Evolutionary conservation across 1,284 basidiomycete genomes (phyloP).

Genomic region (Laetiporus sulphureus): DNA sequence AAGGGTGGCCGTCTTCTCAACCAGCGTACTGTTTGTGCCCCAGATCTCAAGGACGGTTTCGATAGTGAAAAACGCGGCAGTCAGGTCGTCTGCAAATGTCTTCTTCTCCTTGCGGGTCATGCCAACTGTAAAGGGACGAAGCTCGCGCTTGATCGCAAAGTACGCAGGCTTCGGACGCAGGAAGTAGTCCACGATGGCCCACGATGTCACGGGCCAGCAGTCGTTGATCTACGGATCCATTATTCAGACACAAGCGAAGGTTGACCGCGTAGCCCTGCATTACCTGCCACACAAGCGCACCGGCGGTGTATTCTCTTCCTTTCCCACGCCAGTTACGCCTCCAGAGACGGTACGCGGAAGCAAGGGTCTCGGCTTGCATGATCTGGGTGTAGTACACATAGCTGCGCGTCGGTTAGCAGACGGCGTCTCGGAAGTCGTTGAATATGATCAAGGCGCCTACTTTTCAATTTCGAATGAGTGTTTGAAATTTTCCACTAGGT

Average conservation of each 20-base stretch:
- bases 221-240: slow-evolving; percentile 45
- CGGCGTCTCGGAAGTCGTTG: slow-evolving; percentile 7
- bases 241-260: slow-evolving; percentile 55
- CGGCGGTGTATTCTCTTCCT: slow-evolving; percentile 52
- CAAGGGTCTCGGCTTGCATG: slow-evolving; percentile 60
- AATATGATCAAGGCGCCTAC: slow-evolving; percentile 13
- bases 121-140: slow-evolving; percentile 65
- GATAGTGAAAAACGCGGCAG: slow-evolving; percentile 62
- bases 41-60: slow-evolving; percentile 69
- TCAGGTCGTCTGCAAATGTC: slow-evolving; percentile 47
- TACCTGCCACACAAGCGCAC: slow-evolving; percentile 49
- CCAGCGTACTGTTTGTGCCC: slow-evolving; percentile 74
- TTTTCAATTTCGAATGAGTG: slow-evolving; percentile 85
- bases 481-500: slow-evolving; percentile 87
- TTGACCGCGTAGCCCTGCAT: slow-evolving; percentile 26
- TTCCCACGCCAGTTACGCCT: slow-evolving; percentile 53
- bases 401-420: slow-evolving; percentile 23
- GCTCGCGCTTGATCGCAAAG: slow-evolving; percentile 47
- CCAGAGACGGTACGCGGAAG: slow-evolving; percentile 56
- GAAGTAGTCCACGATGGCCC: slow-evolving; percentile 68
- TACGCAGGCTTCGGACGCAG: slow-evolving; percentile 55
- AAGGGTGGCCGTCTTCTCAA: slow-evolving; percentile 49
- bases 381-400: slow-evolving; percentile 60
- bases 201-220: slow-evolving; percentile 66
- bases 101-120: slow-evolving; percentile 73